phyloP scores from a whole-genome alignment of 208 protist genomes.

The Leishmania tarentolae region DNA sequence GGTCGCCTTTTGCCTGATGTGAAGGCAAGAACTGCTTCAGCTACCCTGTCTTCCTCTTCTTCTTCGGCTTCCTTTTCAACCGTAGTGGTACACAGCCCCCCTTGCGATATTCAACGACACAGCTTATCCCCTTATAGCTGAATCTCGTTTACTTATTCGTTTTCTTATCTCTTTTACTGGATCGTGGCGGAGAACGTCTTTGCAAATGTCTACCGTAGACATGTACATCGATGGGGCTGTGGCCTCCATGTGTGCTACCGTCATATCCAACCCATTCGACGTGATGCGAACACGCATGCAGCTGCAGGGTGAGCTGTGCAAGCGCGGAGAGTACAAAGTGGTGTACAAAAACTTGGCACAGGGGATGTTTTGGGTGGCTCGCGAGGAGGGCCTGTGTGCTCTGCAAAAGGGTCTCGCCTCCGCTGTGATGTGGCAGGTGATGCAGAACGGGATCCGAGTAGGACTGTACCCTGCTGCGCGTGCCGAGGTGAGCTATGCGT shows the following conservation, averaged over 20 bases:
- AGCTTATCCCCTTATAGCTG: background rate
- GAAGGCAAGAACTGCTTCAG: background rate
- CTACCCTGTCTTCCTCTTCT: background rate
- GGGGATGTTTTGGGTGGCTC: constrained; percentile 46
- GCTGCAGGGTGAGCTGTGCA: constrained; percentile 65
- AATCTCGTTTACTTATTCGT: background rate
- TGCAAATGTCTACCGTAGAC: constrained; percentile 40
- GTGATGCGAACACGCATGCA: constrained; percentile 78
- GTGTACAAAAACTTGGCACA: constrained; percentile 57
- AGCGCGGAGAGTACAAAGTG: constrained; percentile 44
- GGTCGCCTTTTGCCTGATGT: background rate
- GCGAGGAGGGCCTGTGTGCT: constrained; percentile 50
- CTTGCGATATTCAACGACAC: background rate
- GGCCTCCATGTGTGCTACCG: constrained; percentile 42
- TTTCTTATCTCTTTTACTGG: constrained; percentile 7
- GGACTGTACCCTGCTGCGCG: constrained; percentile 57
- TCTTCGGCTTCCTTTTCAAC: background rate
- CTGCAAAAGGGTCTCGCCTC: constrained; percentile 59
- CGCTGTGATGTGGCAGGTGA: constrained; percentile 59
- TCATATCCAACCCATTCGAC: constrained; percentile 78
- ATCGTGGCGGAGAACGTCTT: background rate
- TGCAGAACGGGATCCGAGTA: constrained; percentile 67
- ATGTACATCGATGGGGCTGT: constrained; percentile 60
- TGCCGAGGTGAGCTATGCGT: constrained; percentile 24
- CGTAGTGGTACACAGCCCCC: no score